These are phyloP conservation scores for Immersiella caudata DNA, from an alignment of 495 filamentous ascomycete species.

Conservation along the genomic window DNA sequence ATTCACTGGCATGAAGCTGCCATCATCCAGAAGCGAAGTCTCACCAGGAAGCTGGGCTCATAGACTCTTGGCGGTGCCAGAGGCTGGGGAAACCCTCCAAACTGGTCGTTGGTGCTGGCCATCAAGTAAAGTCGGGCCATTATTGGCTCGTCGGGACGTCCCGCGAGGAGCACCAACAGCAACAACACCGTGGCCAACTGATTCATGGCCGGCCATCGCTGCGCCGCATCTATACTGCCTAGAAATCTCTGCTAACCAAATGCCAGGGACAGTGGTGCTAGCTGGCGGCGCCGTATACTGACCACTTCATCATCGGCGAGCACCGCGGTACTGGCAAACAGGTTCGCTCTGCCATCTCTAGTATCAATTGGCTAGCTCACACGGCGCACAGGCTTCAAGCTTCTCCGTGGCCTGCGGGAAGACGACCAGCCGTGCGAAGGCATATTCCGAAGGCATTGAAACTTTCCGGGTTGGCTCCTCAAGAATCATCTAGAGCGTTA, in stretches of 20 bases:
- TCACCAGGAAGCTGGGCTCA: not conserved
- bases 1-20: not conserved
- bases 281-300: not conserved
- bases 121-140: not conserved
- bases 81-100: not conserved
- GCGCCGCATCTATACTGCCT: not conserved
- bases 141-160: not conserved
- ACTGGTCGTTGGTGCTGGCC: not conserved
- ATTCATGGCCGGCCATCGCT: not conserved
- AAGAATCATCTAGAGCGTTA: slow-evolving; percentile 7
- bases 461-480: slow-evolving; percentile 5
- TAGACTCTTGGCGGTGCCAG: not conserved
- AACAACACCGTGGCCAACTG: not conserved
- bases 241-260: not conserved
- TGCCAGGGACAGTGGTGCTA: not conserved
- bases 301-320: not conserved
- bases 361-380: not conserved
- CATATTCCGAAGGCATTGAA: slow-evolving; percentile 8
- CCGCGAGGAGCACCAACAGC: not conserved
- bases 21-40: not conserved
- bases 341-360: not conserved
- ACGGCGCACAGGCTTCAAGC: not conserved
- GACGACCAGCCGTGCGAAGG: not conserved
- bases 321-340: not conserved
- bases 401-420: not conserved